Base-by-base conservation (phyloP, 2,329 filamentous ascomycete species). In the Fusarium sulawesiense region DNA sequence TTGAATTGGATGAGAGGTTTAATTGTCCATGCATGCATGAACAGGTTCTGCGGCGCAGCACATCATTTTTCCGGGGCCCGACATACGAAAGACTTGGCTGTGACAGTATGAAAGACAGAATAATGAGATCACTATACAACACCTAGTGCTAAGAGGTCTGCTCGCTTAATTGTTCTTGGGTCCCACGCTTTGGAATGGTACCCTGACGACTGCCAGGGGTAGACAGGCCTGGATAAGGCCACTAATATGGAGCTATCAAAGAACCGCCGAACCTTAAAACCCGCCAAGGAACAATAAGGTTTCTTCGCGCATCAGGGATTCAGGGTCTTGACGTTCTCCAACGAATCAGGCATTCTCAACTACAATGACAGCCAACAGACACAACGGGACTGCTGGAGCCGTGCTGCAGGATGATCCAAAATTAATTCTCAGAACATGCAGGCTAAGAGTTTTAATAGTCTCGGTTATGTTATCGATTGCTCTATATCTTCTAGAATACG, bases 201-300 rank as follows among this genome's bases (percentile, higher is more conserved):
- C 18, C 16, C 13, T 4, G 7, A 12, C n/a, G 5, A 16, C 32
- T 27, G 29, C 20, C 53, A 56, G 23, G 37, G 42, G 41, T 27
- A 20, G 8, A 27, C 18, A 25, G 20, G 9, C 21, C 42, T 48
- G 14, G 20, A 48, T 20, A 25, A 32, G 53, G 29, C 18, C 27
- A 48, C 53, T 48, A 56, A 25, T 37, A 48, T 34, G 41, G 41
- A 29, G 9, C 29, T 12, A 6, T 34, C 29, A 20, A 9, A 27
- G 48, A 40, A 25, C 32, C 32, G 25, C 41, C 53, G 44, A 54
- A 54, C 37, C 50, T 54, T 45, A 54, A 56, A 56, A 56, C 53
- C 12, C 4, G 13, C 29, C 21, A 51, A 51, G 18, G 6, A 37
- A 11, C 10, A 48, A 34, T 48, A 56, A 48, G 42, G 53, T 56